A percentile compares a stretch with the other conserved stretches of the same genome.
phyloP scores from a whole-genome alignment of 1,139 yeast species.

The Suhomyces atakaporum region DNA sequence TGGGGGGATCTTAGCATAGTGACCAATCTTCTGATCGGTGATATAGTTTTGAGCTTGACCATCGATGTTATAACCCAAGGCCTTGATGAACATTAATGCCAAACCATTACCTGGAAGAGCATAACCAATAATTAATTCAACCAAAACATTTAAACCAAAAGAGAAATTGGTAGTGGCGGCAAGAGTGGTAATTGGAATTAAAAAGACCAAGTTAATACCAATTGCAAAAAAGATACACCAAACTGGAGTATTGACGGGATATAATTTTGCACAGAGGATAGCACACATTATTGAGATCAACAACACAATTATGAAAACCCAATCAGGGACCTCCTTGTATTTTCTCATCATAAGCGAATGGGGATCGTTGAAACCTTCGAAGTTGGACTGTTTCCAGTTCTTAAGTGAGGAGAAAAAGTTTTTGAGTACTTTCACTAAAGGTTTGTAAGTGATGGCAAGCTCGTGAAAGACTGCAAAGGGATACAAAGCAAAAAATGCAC shows the following conservation, averaged over 20 bases:
- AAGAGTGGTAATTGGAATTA: slow-evolving; percentile 39
- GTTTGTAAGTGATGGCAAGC: slow-evolving; percentile 12
- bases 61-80: slow-evolving; percentile 46
- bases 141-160: slow-evolving; percentile 42
- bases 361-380: slow-evolving; percentile 23
- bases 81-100: slow-evolving; percentile 39
- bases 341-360: slow-evolving; percentile 23
- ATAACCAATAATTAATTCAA: slow-evolving; percentile 43
- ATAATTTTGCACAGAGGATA: slow-evolving; percentile 30
- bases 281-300: slow-evolving; percentile 22
- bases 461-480: slow-evolving; percentile 19
- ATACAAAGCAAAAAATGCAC: slow-evolving; percentile 30
- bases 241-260: slow-evolving; percentile 40
- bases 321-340: slow-evolving; percentile 28
- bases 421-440: slow-evolving; percentile 13
- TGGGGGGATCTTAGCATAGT: slow-evolving; percentile 62
- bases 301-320: slow-evolving; percentile 22
- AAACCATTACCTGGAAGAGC: slow-evolving; percentile 42
- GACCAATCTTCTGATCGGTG: slow-evolving; percentile 59
- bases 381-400: slow-evolving; percentile 15
- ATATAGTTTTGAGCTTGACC: slow-evolving; percentile 63
- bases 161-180: slow-evolving; percentile 41
- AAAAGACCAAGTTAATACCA: slow-evolving; percentile 35
- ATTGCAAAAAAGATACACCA: slow-evolving; percentile 34
- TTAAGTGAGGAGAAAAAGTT: slow-evolving; percentile 8